Percentiles rank a stretch among this genome's conserved stretches.
Conservation (phyloP, 1,139 yeast genomes). For the Zygoascus hellenicus region DNA sequence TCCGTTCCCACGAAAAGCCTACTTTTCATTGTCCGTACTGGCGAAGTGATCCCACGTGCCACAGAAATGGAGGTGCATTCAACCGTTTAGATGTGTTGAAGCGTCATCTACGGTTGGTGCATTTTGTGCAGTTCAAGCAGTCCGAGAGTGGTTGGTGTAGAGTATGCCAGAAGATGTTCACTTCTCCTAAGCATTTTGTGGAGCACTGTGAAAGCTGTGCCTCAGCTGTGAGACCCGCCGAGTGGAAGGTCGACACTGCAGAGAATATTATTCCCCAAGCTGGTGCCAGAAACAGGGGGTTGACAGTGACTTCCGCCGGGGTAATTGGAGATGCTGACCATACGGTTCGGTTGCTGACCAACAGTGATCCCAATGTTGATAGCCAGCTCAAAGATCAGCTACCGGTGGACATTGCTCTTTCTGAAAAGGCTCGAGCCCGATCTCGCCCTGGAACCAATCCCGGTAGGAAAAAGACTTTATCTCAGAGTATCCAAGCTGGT, state of each 20-base stretch:
- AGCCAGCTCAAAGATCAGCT: conserved; percentile 16
- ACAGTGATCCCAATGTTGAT: conserved; percentile 16
- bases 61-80: conserved; percentile 66
- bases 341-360: conserved; percentile 11
- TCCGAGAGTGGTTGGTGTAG: conserved; percentile 63
- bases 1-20: conserved; percentile 59
- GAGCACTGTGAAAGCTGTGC: conserved; percentile 68
- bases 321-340: conserved; percentile 15
- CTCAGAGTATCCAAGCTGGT: conserved; percentile 27
- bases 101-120: conserved; percentile 62
- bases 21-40: conserved; percentile 67
- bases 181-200: conserved; percentile 51
- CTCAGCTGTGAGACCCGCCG: conserved; percentile 30
- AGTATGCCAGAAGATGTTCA: conserved; percentile 54
- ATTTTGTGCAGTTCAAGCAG: conserved; percentile 44
- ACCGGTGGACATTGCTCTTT: conserved; percentile 12
- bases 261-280: conserved; percentile 13
- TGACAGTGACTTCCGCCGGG: conserved; percentile 16
- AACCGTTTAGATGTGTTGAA: conserved; percentile 64
- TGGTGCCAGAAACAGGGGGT: conserved; percentile 14
- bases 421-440: conserved; percentile 16
- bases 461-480: conserved; percentile 21
- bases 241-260: conserved; percentile 33
- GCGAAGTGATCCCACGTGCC: conserved; percentile 61
- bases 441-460: conserved; percentile 10